phyloP scores from a whole-genome alignment of 2,329 filamentous ascomycete genomes.

The Cytospora schulzeri region DNA sequence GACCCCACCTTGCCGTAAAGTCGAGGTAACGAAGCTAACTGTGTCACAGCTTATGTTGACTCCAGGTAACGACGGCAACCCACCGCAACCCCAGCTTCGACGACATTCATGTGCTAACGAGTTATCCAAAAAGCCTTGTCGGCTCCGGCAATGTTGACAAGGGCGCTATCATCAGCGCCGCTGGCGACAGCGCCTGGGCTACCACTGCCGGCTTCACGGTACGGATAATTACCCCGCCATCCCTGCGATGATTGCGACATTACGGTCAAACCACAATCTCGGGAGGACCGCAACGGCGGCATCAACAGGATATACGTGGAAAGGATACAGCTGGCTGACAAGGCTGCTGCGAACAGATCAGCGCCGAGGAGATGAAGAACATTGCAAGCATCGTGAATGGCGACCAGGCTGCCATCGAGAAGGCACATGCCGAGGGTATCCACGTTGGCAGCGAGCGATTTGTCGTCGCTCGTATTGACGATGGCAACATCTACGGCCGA shows the following conservation, averaged over 20 bases:
- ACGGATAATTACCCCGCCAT: conserved; percentile 35
- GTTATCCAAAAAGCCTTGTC: conserved; percentile 64
- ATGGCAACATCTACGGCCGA: conserved; percentile 80
- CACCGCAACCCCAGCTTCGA: conserved; percentile 16
- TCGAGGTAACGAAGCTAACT: conserved; percentile 35
- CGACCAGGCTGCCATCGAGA: conserved; percentile 55
- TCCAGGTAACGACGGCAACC: conserved; percentile 44
- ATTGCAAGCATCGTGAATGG: conserved; percentile 56
- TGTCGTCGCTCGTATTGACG: conserved; percentile 75
- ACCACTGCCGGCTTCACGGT: conserved; percentile 71
- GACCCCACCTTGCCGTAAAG: conserved; percentile 31
- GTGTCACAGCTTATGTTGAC: conserved; percentile 51
- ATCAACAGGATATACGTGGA: conserved; percentile 33
- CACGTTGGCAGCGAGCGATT: conserved; percentile 77
- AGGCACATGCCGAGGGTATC: conserved; percentile 72
- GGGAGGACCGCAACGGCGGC: background rate
- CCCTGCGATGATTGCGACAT: background rate
- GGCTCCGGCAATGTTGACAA: conserved; percentile 78
- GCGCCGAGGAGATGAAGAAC: conserved; percentile 61
- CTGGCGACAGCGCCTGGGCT: conserved; percentile 82
- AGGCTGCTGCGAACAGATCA: conserved; percentile 46
- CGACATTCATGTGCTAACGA: conserved; percentile 14
- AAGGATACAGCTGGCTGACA: conserved; percentile 16
- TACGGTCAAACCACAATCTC: background rate
- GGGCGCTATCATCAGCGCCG: conserved; percentile 79